Conservation (phyloP, 495 filamentous ascomycete species). For the Pyronema domesticum region DNA sequence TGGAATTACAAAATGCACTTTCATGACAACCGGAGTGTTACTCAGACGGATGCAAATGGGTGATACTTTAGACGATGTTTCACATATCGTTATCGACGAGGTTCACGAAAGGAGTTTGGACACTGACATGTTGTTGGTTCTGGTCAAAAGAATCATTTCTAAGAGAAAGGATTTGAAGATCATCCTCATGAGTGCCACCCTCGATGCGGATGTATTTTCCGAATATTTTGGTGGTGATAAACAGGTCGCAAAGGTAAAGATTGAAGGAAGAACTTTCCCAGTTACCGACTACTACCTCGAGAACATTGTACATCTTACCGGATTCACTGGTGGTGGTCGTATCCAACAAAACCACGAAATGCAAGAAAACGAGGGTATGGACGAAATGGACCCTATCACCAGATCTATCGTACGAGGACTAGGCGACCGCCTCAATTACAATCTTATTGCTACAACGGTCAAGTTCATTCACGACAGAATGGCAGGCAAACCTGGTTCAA, state of each 20-base stretch:
- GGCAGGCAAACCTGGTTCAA: slow-evolving; percentile 53
- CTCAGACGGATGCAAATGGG: slow-evolving; percentile 70
- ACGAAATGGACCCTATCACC: slow-evolving; percentile 30
- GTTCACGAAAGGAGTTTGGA: slow-evolving; percentile 93
- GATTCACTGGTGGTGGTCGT: slow-evolving; percentile 38
- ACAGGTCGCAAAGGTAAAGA: slow-evolving; percentile 61
- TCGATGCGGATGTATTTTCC: slow-evolving; percentile 75
- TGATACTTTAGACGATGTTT: slow-evolving; percentile 67
- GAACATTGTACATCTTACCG: slow-evolving; percentile 64
- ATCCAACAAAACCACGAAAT: slow-evolving; percentile 12
- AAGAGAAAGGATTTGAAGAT: slow-evolving; percentile 69
- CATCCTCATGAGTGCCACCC: slow-evolving; percentile 93
- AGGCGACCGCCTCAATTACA: slow-evolving; percentile 83
- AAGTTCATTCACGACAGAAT: slow-evolving; percentile 62
- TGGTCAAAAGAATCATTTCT: slow-evolving; percentile 68
- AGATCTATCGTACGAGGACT: slow-evolving; percentile 53
- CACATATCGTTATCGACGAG: slow-evolving; percentile 90
- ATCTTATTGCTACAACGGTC: slow-evolving; percentile 63
- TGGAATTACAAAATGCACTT: slow-evolving; percentile 70
- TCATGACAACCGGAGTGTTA: slow-evolving; percentile 94
- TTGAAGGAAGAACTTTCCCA: slow-evolving; percentile 74
- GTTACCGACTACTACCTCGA: slow-evolving; percentile 71
- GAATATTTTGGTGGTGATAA: slow-evolving; percentile 58
- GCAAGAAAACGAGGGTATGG: slow-evolving; percentile 27
- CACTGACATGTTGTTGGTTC: slow-evolving; percentile 80